Conservation (phyloP, 345 rosid genomes). For the Lagerstroemia speciosa region DNA sequence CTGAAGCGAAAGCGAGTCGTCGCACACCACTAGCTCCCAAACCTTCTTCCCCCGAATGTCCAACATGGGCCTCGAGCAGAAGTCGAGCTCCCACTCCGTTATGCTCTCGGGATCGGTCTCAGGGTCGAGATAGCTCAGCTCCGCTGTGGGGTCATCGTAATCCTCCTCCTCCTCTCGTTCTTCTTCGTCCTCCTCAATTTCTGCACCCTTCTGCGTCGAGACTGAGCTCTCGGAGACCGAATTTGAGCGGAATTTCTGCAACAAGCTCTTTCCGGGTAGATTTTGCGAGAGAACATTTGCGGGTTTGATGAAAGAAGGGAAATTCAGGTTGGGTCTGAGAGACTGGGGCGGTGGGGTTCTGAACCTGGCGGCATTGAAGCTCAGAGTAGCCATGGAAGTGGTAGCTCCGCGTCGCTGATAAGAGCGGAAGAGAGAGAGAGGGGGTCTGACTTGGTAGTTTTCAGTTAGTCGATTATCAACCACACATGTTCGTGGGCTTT, state of each 20-base stretch:
- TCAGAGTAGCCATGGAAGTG: constrained; percentile 61
- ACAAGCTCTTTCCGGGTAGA: constrained; percentile 12
- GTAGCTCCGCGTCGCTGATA: not conserved
- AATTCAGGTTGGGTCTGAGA: constrained; percentile 25
- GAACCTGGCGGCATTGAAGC: constrained; percentile 58
- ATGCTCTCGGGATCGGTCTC: constrained; percentile 67
- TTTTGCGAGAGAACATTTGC: constrained; percentile 19
- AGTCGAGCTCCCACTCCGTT: constrained; percentile 85
- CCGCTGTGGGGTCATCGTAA: constrained; percentile 72
- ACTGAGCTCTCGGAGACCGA: constrained; percentile 41
- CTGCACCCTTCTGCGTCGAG: constrained; percentile 40
- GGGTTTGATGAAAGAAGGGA: constrained; percentile 28
- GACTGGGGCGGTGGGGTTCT: constrained; percentile 24
- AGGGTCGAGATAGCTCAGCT: constrained; percentile 66
- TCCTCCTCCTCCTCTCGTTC: constrained; percentile 11
- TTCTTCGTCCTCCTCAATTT: constrained; percentile 13
- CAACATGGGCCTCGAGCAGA: constrained; percentile 88
- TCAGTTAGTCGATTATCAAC: not conserved
- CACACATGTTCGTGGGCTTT: not conserved
- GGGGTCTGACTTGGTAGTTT: not conserved
- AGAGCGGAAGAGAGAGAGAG: not conserved
- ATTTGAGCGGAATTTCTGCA: constrained; percentile 24
- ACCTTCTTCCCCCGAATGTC: constrained; percentile 82
- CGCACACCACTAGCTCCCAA: constrained; percentile 95
- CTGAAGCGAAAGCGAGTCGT: constrained; percentile 77